Evolutionary conservation across 2,329 filamentous ascomycete genomes (phyloP).

Genomic region (Phyllosticta ampelicida): DNA sequence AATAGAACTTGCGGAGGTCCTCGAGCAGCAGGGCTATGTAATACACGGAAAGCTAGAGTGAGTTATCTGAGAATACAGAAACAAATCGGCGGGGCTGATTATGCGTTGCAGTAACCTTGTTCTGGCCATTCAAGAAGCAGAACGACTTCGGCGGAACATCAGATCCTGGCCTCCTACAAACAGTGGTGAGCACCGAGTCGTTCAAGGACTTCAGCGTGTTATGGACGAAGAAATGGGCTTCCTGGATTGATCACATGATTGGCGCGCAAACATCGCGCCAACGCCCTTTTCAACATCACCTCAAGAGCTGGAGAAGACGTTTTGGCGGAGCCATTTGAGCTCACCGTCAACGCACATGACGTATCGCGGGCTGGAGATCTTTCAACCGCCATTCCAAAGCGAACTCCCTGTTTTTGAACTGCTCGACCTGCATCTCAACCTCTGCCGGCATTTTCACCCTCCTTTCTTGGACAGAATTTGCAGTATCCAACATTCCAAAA

Average conservation of each 20-base stretch:
- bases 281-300: neutral
- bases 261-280: neutral
- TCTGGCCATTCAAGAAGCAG: conserved; percentile 37
- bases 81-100: neutral
- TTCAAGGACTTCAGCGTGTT: conserved; percentile 38
- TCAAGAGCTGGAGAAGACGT: neutral
- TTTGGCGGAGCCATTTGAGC: neutral
- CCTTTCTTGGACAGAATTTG: neutral
- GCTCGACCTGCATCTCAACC: neutral
- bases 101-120: conserved; percentile 32
- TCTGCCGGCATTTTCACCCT: neutral
- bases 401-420: neutral
- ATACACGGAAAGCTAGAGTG: conserved; percentile 60
- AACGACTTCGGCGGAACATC: conserved; percentile 33
- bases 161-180: conserved; percentile 42
- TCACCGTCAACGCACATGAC: neutral
- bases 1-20: conserved; percentile 67
- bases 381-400: neutral
- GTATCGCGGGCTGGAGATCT: neutral
- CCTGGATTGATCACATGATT: conserved; percentile 31
- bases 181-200: conserved; percentile 31
- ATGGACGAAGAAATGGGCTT: conserved; percentile 49
- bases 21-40: conserved; percentile 65
- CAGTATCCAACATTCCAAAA: neutral
- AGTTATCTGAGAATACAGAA: conserved; percentile 14